These are phyloP conservation scores for Komagataella mondaviorum DNA, from an alignment of 805 yeast genomes.

Conservation along the genomic window DNA sequence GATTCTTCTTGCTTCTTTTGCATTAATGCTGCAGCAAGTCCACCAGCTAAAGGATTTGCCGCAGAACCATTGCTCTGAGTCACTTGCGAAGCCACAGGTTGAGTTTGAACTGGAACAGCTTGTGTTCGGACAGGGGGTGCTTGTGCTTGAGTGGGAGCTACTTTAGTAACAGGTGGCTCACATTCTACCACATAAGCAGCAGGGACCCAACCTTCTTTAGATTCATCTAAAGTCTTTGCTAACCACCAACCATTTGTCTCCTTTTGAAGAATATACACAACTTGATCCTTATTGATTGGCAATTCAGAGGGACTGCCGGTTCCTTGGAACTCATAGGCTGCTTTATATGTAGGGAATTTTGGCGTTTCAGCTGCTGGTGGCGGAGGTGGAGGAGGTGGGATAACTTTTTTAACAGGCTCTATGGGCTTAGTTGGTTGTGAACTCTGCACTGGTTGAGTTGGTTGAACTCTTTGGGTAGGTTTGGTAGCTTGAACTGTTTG, in stretches of 20 bases:
- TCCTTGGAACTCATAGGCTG: conserved; percentile 82
- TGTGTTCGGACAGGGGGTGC: conserved; percentile 26
- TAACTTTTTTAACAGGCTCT: conserved; percentile 18
- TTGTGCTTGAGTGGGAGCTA: conserved; percentile 25
- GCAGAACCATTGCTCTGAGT: conserved; percentile 9
- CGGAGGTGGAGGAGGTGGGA: conserved; percentile 71
- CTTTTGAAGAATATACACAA: conserved; percentile 57
- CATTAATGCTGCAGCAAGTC: conserved; percentile 56
- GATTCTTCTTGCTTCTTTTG: conserved; percentile 50
- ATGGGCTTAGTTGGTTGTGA: conserved; percentile 11
- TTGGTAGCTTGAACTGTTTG: not conserved
- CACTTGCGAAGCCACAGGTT: conserved; percentile 11
- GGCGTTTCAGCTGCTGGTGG: conserved; percentile 51
- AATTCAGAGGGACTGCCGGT: conserved; percentile 72
- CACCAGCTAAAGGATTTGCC: conserved; percentile 24
- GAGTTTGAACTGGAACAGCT: conserved; percentile 25
- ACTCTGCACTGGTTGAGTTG: conserved; percentile 2
- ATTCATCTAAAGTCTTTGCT: conserved; percentile 63
- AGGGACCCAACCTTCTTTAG: conserved; percentile 94
- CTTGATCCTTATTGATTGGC: conserved; percentile 64
- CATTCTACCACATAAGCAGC: conserved; percentile 70
- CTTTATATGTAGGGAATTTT: conserved; percentile 66
- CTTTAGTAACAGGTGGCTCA: conserved; percentile 27
- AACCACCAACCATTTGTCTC: conserved; percentile 92
- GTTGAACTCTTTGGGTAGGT: not conserved